These are phyloP conservation scores for Aegilops tauschii DNA, from an alignment of 176 grass and related monocot species.

Conservation along the genomic window DNA sequence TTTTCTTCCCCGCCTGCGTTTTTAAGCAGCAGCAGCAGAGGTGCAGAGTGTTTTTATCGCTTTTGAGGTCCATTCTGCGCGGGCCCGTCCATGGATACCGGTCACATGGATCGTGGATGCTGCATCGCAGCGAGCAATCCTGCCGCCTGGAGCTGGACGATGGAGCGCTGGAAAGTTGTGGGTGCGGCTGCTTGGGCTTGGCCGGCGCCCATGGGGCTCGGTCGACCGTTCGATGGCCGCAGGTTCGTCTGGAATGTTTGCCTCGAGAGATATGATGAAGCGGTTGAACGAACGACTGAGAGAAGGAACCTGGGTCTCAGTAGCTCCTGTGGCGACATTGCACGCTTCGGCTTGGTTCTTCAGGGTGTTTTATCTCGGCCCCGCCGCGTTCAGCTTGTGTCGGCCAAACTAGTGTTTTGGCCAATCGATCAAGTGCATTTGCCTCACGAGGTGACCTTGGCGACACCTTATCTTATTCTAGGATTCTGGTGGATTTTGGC, in stretches of 20 bases:
- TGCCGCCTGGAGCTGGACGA: slow-evolving; percentile 12
- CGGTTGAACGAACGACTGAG: background rate
- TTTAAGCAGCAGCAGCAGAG: background rate
- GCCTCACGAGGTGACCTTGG: background rate
- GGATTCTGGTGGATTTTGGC: background rate
- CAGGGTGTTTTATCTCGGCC: background rate
- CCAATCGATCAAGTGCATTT: background rate
- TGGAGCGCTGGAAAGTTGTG: background rate
- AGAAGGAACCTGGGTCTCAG: background rate
- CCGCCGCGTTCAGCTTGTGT: background rate
- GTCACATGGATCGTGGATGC: slow-evolving; percentile 6
- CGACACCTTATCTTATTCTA: background rate
- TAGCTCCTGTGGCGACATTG: background rate
- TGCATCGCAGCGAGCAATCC: background rate
- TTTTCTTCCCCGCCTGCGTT: background rate
- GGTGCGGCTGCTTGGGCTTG: slow-evolving; percentile 4
- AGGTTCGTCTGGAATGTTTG: background rate
- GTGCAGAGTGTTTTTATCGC: background rate
- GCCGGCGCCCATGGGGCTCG: background rate
- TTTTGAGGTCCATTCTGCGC: slow-evolving; percentile 2
- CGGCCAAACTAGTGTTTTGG: background rate
- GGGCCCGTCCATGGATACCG: slow-evolving; percentile 1
- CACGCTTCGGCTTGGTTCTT: background rate
- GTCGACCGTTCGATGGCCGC: background rate
- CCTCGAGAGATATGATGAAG: background rate